phyloP scores from a whole-genome alignment of 2,329 filamentous ascomycete genomes.

The Penicillium rolfsii region DNA sequence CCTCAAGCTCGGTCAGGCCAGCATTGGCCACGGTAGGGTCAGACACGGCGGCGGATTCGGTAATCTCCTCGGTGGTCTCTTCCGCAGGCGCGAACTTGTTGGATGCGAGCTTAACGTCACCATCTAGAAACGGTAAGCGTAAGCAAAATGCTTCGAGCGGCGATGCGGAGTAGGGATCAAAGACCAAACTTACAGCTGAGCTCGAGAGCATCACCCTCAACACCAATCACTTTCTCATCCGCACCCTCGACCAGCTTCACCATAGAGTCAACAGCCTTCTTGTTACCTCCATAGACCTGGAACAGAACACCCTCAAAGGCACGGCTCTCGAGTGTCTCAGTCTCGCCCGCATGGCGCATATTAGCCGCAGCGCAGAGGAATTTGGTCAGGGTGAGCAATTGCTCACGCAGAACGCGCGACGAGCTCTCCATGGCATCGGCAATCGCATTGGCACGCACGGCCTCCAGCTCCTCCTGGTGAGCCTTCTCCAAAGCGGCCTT shows the following conservation, averaged over 20 bases:
- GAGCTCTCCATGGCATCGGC: constrained; percentile 53
- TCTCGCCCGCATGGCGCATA: constrained; percentile 62
- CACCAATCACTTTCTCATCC: constrained; percentile 60
- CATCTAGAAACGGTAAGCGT: constrained; percentile 41
- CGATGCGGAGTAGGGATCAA: neutral
- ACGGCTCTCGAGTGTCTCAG: constrained; percentile 60
- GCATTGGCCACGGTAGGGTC: constrained; percentile 66
- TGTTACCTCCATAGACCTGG: constrained; percentile 65
- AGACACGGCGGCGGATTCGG: constrained; percentile 44
- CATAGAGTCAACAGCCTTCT: constrained; percentile 61
- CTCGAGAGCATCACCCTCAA: constrained; percentile 58
- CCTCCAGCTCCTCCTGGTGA: constrained; percentile 60
- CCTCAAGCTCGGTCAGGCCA: constrained; percentile 62
- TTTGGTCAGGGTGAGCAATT: constrained; percentile 62
- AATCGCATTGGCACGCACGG: constrained; percentile 54
- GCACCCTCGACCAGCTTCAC: constrained; percentile 63
- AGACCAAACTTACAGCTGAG: constrained; percentile 58
- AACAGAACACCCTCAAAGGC: constrained; percentile 67
- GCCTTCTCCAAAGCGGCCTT: constrained; percentile 59
- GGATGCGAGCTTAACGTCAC: constrained; percentile 56
- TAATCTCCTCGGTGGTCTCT: constrained; percentile 41
- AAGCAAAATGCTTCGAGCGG: neutral
- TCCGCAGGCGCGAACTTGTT: constrained; percentile 45
- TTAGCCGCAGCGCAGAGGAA: constrained; percentile 66
- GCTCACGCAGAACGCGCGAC: constrained; percentile 55